A percentile compares a stretch with the other conserved stretches of the same genome.
Evolutionary conservation across 1,139 yeast genomes (phyloP).

Genomic region (Pichia sp.): DNA sequence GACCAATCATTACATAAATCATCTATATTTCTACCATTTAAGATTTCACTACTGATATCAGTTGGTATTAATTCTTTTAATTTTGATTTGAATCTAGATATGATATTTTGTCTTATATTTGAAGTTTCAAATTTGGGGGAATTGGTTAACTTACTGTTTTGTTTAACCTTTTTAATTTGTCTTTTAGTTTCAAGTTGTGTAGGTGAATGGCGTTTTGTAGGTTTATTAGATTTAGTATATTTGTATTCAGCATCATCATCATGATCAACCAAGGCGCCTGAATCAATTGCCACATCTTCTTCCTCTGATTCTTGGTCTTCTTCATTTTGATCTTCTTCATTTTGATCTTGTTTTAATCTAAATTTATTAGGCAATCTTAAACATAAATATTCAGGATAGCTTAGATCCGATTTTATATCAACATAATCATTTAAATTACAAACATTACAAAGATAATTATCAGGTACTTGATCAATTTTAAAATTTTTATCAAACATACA

Average conservation of each 20-base stretch:
- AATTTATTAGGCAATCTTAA: constrained; percentile 6
- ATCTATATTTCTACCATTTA: constrained; percentile 24
- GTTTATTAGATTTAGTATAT: neutral
- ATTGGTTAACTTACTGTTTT: neutral
- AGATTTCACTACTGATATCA: constrained; percentile 9
- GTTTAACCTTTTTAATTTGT: constrained; percentile 1
- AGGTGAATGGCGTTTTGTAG: neutral
- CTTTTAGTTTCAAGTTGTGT: constrained; percentile 11
- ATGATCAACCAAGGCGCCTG: constrained; percentile 1
- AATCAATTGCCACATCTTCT: constrained; percentile 6
- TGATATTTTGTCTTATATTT: constrained; percentile 1
- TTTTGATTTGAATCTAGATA: neutral
- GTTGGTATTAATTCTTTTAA: constrained; percentile 4
- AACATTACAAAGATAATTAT: constrained; percentile 42
- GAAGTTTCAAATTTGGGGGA: constrained; percentile 1
- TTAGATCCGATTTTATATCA: constrained; percentile 29
- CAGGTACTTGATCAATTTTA: constrained; percentile 35
- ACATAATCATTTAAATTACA: constrained; percentile 37
- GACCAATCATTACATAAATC: constrained; percentile 38
- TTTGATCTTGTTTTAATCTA: neutral
- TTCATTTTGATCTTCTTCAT: constrained; percentile 6
- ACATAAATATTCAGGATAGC: constrained; percentile 27
- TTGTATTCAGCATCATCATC: neutral
- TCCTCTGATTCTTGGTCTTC: constrained; percentile 5
- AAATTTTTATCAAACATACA: constrained; percentile 57